Base-by-base conservation (phyloP, 495 filamentous ascomycete species). In the Sabuloglossum arenarium region DNA sequence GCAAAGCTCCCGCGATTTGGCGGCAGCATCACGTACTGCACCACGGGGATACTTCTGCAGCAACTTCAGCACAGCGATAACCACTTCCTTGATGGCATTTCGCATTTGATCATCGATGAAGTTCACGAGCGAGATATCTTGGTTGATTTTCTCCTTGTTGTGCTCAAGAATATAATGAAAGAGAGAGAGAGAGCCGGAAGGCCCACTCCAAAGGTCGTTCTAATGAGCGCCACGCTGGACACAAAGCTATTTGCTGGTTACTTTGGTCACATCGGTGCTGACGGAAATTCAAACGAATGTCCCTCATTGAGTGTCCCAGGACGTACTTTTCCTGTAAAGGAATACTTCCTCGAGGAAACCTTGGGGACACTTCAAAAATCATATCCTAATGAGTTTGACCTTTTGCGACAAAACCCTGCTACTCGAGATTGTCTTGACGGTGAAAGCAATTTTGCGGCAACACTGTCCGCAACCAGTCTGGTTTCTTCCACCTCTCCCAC, bases 181-280 rank as follows among this genome's bases (percentile, higher is more conserved):
- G 59, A 69, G 19, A 66, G 74, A 31, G 61, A 55, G 56, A 55
- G 31, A 6, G 57, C 54, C n/a, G 68, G 69, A 9, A 66, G 67
- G 53, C 58, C 62, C 11, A 63, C 62, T 25, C 75, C 78, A 5
- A 76, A 73, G 60, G 64, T 81, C 27, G 67, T 78, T 10, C 65
- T 80, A 25, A 80, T 80, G 78, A 78, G 74, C 63, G 79, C 78
- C 14, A 79, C 79, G 2, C 64, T 79, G 58, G 70, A 79, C 59
- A 70, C 74, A 10, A 68, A 76, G 42, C 67, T 77, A 4, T 78
- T 81, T 59, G 66, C 77, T 1, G 65, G 68, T 3, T 81, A 81
- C 58, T 80, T 81, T 60, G 47, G 58, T 27, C 64, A 64, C 49
- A 60, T 58, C 37, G 59, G 61, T 24, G 37, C 54, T 23, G 61